Evolutionary conservation across 495 filamentous ascomycete species (phyloP), one percentile per base, ranked within the genome.

Genomic region (Trichoderma erinaceum): DNA sequence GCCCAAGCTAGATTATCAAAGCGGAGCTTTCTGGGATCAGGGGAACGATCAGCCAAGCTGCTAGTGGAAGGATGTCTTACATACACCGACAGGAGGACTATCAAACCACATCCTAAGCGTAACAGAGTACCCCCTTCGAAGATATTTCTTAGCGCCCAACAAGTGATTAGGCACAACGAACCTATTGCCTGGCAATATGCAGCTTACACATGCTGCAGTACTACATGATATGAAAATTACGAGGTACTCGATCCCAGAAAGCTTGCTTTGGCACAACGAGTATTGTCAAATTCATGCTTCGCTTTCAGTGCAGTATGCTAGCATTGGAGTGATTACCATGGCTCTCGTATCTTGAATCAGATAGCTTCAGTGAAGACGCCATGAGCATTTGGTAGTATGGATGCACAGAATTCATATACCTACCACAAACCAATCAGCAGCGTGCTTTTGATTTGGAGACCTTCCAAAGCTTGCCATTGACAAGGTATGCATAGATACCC

Each of bases 41-140:
- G 48, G 48, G 48, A 52, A 23, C 25, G 48, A 52, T 52, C 48
- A 18, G 48, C 48, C 48, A 52, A 52, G 48, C 48, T n/a, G 21
- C n/a, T n/a, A 11, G 48, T 18, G 48, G 48, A 23, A 52, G 48
- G 18, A 52, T 52, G 48, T 52, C 48, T 52, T 21, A 52, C 48
- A 52, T 52, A 21, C 48, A 52, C 48, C n/a, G 21, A 18, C 48
- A n/a, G 48, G 48, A 52, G 21, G 48, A 52, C 18, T 23, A 23
- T 52, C n/a, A 52, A 52, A 52, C 48, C 48, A 23, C 48, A 21
- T 52, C 10, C 21, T 23, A 52, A 52, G 18, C 18, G 21, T 52
- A n/a, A 52, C 48, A 52, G 18, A 21, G n/a, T 4, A 21, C n/a
- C 48, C 48, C 48, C 43, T 46, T 46, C n/a, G 21, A 52, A 23